Evolutionary conservation across 345 rosid genomes (phyloP).

Genomic region (Orychophragmus violaceus): DNA sequence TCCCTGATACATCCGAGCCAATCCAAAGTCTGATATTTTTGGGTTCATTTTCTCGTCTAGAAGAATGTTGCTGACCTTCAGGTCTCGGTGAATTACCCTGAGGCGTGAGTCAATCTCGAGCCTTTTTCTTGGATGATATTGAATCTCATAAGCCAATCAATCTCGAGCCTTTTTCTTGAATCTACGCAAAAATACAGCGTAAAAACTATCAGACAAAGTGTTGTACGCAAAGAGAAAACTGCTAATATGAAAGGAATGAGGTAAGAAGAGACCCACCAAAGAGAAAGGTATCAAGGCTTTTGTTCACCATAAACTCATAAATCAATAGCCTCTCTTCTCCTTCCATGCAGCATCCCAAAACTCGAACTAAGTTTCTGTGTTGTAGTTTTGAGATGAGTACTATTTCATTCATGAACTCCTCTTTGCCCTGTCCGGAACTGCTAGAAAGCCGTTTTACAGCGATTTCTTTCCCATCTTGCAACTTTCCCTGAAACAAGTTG

Average conservation of each 20-base stretch:
- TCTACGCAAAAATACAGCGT: neutral
- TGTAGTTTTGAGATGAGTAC: conserved; percentile 45
- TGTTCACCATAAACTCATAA: conserved; percentile 52
- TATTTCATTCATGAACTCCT: conserved; percentile 41
- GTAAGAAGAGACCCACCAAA: conserved; percentile 31
- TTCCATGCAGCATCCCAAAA: conserved; percentile 44
- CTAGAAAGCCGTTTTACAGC: conserved; percentile 46
- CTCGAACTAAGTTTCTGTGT: conserved; percentile 50
- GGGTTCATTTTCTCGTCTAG: conserved; percentile 20
- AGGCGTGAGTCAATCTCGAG: conserved; percentile 17
- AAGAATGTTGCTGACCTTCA: conserved; percentile 22
- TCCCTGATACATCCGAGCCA: conserved; percentile 24
- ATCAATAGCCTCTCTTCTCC: conserved; percentile 39
- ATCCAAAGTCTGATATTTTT: conserved; percentile 30
- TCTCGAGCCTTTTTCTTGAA: conserved; percentile 3
- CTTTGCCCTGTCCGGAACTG: conserved; percentile 37
- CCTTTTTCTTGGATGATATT: conserved; percentile 6
- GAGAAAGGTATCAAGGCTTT: conserved; percentile 44
- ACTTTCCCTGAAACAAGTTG: conserved; percentile 22
- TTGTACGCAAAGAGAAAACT: neutral
- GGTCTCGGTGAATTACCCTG: conserved; percentile 16
- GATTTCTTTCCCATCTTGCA: conserved; percentile 33
- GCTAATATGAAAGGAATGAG: neutral
- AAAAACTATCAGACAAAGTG: neutral
- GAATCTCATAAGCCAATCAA: conserved; percentile 16